Evolutionary conservation across 805 yeast genomes (phyloP).

Genomic region (Candida khao-thaluensis): DNA sequence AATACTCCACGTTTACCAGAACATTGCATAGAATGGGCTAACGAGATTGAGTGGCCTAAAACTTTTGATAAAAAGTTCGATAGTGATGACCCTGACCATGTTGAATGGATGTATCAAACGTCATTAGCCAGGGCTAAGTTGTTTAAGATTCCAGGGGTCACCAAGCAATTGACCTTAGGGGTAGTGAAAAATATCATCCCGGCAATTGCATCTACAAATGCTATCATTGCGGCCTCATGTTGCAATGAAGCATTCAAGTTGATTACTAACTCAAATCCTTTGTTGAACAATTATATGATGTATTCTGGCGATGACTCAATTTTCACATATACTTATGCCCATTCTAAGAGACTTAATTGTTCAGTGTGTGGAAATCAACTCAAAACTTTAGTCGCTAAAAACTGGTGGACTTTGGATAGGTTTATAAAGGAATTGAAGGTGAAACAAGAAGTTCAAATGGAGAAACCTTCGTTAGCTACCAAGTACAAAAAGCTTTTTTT

Average conservation of each 20-base stretch:
- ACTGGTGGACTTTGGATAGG: constrained; percentile 38
- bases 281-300: constrained; percentile 76
- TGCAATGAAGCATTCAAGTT: constrained; percentile 84
- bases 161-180: constrained; percentile 71
- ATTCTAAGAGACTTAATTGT: constrained; percentile 61
- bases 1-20: constrained; percentile 93
- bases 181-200: constrained; percentile 92
- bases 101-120: constrained; percentile 57
- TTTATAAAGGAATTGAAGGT: constrained; percentile 41
- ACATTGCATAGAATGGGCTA: constrained; percentile 92
- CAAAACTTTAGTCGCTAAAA: constrained; percentile 23
- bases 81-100: constrained; percentile 65
- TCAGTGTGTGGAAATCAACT: constrained; percentile 65
- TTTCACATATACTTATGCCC: constrained; percentile 69
- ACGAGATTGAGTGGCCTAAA: constrained; percentile 70
- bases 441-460: constrained; percentile 33
- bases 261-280: constrained; percentile 66
- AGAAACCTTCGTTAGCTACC: constrained; percentile 48
- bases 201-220: constrained; percentile 91
- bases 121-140: constrained; percentile 59
- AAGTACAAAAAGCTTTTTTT: constrained; percentile 42
- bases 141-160: constrained; percentile 75
- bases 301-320: constrained; percentile 81
- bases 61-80: constrained; percentile 53
- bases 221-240: constrained; percentile 85